Conservation (phyloP, 2,329 filamentous ascomycete genomes). For the Amesomyces nigricolor region DNA sequence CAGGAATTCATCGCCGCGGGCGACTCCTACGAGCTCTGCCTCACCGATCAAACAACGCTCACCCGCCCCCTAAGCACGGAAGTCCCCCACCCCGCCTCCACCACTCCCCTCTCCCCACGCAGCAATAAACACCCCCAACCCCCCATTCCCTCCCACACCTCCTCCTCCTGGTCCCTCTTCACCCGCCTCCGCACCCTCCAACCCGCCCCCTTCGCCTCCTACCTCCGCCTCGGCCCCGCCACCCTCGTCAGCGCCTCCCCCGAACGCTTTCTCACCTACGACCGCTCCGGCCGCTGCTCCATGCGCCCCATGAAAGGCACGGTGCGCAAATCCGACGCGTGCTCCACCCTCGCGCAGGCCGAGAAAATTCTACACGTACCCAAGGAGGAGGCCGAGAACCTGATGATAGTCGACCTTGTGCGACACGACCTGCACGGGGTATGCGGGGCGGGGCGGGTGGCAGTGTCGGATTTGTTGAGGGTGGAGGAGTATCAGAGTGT, state of each 20-base stretch:
- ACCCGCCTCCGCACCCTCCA: conserved; percentile 63
- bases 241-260: conserved; percentile 80
- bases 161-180: conserved; percentile 64
- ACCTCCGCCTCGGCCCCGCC: conserved; percentile 61
- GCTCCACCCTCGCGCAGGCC: conserved; percentile 65
- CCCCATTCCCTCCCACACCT: conserved; percentile 11
- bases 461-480: conserved; percentile 70
- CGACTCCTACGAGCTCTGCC: conserved; percentile 79
- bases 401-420: conserved; percentile 98
- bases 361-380: conserved; percentile 67
- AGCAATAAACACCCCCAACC: conserved; percentile 13
- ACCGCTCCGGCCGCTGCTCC: conserved; percentile 53
- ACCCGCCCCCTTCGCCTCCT: conserved; percentile 77
- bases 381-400: conserved; percentile 91
- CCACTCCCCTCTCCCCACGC: conserved; percentile 40
- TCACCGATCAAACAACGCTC: conserved; percentile 70
- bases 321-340: conserved; percentile 66
- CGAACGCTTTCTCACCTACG: conserved; percentile 72
- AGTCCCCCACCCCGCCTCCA: conserved; percentile 49
- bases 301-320: conserved; percentile 97
- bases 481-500: conserved; percentile 90
- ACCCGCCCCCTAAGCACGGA: conserved; percentile 34
- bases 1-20: conserved; percentile 68
- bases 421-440: conserved; percentile 87
- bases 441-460: conserved; percentile 66